Base-by-base conservation (phyloP, 1,139 yeast genomes). In the Scheffersomyces illinoinensis region DNA sequence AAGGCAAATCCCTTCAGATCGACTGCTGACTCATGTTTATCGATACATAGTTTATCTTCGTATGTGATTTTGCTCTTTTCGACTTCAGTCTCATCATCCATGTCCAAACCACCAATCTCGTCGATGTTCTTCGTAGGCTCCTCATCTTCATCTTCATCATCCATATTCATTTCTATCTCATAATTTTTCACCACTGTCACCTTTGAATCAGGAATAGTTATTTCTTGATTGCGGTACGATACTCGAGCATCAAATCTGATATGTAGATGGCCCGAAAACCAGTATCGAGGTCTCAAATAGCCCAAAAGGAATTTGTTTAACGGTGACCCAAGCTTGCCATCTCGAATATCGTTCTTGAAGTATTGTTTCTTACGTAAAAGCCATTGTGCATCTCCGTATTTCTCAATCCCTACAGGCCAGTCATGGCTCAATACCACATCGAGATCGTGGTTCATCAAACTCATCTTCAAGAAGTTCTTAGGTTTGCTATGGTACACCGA, bases 201-300 rank as follows among this genome's bases (percentile, higher is more conserved):
- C 14, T 56, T 53, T 54, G 55, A 54, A 4, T 54, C 26, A 12
- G 52, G 47, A 20, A 18, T 21, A 20, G 33, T 48, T 14, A 48
- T 20, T 10, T 50, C 56, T 17, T 26, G 50, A 23, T 8, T 48
- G 19, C 51, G 54, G 52, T 69, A 69, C 6, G 58, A 61, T 10
- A 78, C 76, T 3, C 47, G 58, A 0, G 98, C 98, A 17, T 77
- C 79, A 68, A 85, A 95, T 57, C 78, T 77, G 1, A 89, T 93
- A 73, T 95, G 99, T 60, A 95, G 73, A 77, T 95, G 99, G 3
- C 96, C 96, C 63, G 96, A 85, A 62, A 91, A 85, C 99, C 98
- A 95, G 71, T 84, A 80, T 23, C 72, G 64, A 0, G 99, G 98
- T 66, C 76, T 78, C 59, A 93, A 66, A 17, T 70, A 66, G 51